phyloP scores from a whole-genome alignment of 148 eudicot species.

The Gaultheria prostrata region DNA sequence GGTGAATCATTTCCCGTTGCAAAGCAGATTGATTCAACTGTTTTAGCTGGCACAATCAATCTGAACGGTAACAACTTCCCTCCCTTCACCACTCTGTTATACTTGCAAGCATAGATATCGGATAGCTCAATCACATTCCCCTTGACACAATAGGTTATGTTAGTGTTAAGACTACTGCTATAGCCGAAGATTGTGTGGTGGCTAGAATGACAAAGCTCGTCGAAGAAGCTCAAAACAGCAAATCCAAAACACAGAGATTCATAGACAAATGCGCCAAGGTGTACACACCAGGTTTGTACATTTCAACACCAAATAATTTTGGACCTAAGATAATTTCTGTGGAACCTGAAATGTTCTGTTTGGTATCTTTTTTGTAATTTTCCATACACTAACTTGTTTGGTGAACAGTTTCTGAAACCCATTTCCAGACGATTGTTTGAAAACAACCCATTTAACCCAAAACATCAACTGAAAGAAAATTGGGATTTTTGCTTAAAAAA shows the following conservation, averaged over 20 bases:
- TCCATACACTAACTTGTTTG: too few relatives aligned
- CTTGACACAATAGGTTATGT: background rate
- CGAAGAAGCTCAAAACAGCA: conserved; percentile 86
- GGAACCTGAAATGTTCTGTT: too few relatives aligned
- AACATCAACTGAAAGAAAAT: background rate
- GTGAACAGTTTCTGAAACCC: background rate
- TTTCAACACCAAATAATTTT: background rate
- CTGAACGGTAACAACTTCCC: conserved; percentile 56
- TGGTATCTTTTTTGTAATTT: too few relatives aligned
- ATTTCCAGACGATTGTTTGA: background rate
- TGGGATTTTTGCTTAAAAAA: background rate
- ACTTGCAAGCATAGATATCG: background rate
- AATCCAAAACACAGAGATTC: conserved; percentile 61
- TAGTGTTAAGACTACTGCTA: conserved; percentile 59
- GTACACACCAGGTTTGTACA: conserved; percentile 78
- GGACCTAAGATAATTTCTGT: background rate
- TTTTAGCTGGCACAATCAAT: conserved; percentile 92
- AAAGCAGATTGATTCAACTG: conserved; percentile 62
- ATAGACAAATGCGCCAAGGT: conserved; percentile 80
- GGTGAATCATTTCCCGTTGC: conserved; percentile 89
- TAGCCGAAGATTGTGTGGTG: conserved; percentile 80
- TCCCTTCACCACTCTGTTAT: background rate
- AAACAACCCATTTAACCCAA: background rate
- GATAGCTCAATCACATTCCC: background rate
- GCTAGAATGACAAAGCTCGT: conserved; percentile 88